These are phyloP conservation scores for Blastobotrys persicus DNA, from an alignment of 1,139 yeast species.

Conservation along the genomic window DNA sequence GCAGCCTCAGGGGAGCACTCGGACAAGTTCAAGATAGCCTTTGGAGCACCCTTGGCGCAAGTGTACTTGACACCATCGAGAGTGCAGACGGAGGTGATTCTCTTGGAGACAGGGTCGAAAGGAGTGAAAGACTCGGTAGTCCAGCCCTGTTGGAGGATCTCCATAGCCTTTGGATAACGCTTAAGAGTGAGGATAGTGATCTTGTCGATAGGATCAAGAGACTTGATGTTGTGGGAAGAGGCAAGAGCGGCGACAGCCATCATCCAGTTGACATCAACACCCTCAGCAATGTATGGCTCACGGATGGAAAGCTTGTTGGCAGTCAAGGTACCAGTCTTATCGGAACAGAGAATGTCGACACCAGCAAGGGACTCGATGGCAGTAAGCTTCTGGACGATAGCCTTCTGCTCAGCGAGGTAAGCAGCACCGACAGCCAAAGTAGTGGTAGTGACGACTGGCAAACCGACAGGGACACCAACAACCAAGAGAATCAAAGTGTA, in stretches of 20 bases:
- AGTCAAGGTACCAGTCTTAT: slow-evolving; percentile 96
- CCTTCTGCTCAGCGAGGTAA: slow-evolving; percentile 97
- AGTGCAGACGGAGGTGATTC: slow-evolving; percentile 92
- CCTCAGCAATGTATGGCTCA: slow-evolving; percentile 62
- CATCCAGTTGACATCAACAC: slow-evolving; percentile 65
- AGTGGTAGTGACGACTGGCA: slow-evolving; percentile 98
- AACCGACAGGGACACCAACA: slow-evolving; percentile 98
- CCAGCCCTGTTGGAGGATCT: slow-evolving; percentile 86
- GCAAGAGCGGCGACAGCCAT: slow-evolving; percentile 72
- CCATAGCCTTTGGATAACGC: slow-evolving; percentile 80
- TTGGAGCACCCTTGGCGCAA: slow-evolving; percentile 99
- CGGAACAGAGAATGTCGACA: slow-evolving; percentile 98
- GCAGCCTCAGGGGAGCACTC: slow-evolving; percentile 95
- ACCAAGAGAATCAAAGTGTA: slow-evolving; percentile 85
- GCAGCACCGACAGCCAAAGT: slow-evolving; percentile 99
- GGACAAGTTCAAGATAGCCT: slow-evolving; percentile 95
- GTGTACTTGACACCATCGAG: slow-evolving; percentile 95
- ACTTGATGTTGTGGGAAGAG: slow-evolving; percentile 70
- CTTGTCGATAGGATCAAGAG: slow-evolving; percentile 68
- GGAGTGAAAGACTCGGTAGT: slow-evolving; percentile 95
- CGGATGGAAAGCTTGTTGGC: slow-evolving; percentile 75
- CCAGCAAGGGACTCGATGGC: slow-evolving; percentile 99
- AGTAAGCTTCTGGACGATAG: slow-evolving; percentile 96
- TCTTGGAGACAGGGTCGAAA: slow-evolving; percentile 96
- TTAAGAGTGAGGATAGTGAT: slow-evolving; percentile 50